Evolutionary conservation across 176 grass and related monocot species (phyloP).

Genomic region (Ampelocalamus luodianensis): DNA sequence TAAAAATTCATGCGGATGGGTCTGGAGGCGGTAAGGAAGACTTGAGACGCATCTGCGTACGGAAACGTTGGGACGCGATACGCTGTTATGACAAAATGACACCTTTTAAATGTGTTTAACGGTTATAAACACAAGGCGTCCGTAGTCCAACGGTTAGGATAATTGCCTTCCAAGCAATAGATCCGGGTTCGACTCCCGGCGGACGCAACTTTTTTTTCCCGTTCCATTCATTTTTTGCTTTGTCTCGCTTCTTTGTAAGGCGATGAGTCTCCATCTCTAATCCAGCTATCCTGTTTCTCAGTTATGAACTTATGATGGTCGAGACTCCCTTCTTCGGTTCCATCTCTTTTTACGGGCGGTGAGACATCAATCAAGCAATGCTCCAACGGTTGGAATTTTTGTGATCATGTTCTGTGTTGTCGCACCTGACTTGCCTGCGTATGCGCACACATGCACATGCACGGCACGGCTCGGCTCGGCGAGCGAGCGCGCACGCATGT

Average conservation of each 20-base stretch:
- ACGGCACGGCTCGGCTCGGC: too few species aligned
- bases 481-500: too few species aligned
- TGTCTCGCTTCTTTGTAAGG: not conserved
- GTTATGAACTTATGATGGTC: not conserved
- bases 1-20: too few species aligned
- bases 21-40: not conserved
- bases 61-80: not conserved
- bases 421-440: too few species aligned
- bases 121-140: not conserved
- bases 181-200: conserved; percentile 94
- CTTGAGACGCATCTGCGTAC: not conserved
- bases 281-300: not conserved
- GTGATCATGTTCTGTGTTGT: not conserved
- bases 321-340: not conserved
- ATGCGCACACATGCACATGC: too few species aligned
- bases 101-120: fast-evolving
- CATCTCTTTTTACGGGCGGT: not conserved
- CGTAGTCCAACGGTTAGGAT: conserved; percentile 99
- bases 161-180: conserved; percentile 97
- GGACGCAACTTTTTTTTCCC: conserved; percentile 28
- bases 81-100: not conserved
- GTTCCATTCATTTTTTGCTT: too few species aligned
- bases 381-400: not conserved
- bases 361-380: not conserved
- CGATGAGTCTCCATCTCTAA: not conserved